Evolutionary conservation across 106 monocot species (phyloP), one percentile per base, ranked within the genome.

Genomic region (Dendrobium officinale): DNA sequence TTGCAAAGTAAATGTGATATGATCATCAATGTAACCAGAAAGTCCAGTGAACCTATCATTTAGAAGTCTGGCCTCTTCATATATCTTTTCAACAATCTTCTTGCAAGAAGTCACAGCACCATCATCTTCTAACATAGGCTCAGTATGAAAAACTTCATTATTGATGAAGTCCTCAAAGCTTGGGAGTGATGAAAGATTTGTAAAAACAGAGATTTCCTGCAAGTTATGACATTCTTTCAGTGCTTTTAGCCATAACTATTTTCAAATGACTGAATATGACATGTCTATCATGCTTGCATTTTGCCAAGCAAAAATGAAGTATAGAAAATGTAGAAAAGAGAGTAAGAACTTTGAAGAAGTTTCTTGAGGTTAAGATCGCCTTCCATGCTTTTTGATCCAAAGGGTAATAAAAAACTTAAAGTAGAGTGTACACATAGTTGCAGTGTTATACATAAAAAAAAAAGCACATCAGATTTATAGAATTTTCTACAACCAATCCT

Each of bases 121-220:
- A 72, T 45, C 55, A 37, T 90, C 83, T 72, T 37, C 79, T 72
- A 27, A 80, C 10, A 48, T 82, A 22, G 26, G 78, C 56, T 81
- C 84, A 61, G 26, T 55, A 37, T 37, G 33, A 37, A 70, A 15
- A 37, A 3, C 16, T 70, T 70, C 70, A 58, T 61, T 81, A 17
- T 75, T 85, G 29, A 81, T 78, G 45, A 87, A 89, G 61, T 92
- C 89, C 42, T 92, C 94, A 81, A 85, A 85, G 47, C 85, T 76
- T 82, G 80, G 86, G 33, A 91, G 80, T 75, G 92, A 80, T 37
- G 81, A 73, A 78, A 87, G 84, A 67, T 88, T 87, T 72, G 27
- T 9, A 58, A 91, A 78, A 54, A 75, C 81, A 85, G 70, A 59
- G 64, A 80, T 73, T 81, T 89, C 80, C 93, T 82, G 86, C 75